These are phyloP conservation scores for Picea mariana DNA, from an alignment of 83 land plant species.

Conservation along the genomic window DNA sequence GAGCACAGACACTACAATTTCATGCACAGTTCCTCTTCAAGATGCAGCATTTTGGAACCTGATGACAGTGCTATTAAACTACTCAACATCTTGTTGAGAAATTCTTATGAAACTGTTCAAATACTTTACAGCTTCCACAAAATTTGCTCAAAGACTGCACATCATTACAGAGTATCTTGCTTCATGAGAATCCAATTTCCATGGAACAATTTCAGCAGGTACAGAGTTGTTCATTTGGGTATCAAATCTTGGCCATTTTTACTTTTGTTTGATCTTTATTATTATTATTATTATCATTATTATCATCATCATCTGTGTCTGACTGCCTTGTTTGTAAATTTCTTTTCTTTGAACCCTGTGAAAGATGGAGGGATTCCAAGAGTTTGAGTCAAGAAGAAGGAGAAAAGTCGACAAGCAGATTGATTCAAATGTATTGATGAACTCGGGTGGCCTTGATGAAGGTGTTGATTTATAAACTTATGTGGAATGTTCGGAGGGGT, in stretches of 20 bases:
- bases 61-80: background rate
- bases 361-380: slow-evolving; percentile 90
- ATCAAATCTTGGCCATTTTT: background rate
- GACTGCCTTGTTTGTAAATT: slow-evolving; percentile 3
- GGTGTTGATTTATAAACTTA: slow-evolving; percentile 68
- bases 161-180: slow-evolving; percentile 74
- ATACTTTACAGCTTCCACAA: slow-evolving; percentile 63
- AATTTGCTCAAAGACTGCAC: slow-evolving; percentile 73
- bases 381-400: slow-evolving; percentile 78
- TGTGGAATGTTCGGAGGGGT: background rate
- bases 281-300: too few species aligned
- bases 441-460: slow-evolving; percentile 82
- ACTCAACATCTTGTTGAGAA: background rate
- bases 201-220: slow-evolving; percentile 85
- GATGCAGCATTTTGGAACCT: too few species aligned
- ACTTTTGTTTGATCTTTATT: background rate
- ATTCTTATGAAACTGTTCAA: background rate
- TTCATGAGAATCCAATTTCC: slow-evolving; percentile 77
- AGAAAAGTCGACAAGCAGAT: slow-evolving; percentile 94
- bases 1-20: too few species aligned
- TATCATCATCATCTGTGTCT: background rate
- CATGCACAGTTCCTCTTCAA: too few species aligned
- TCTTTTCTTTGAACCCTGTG: slow-evolving; percentile 1
- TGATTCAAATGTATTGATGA: slow-evolving; percentile 86
- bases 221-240: slow-evolving; percentile 2